Evolutionary conservation across 768 basidiomycete genomes (phyloP).

Genomic region (Boletellus ananas): DNA sequence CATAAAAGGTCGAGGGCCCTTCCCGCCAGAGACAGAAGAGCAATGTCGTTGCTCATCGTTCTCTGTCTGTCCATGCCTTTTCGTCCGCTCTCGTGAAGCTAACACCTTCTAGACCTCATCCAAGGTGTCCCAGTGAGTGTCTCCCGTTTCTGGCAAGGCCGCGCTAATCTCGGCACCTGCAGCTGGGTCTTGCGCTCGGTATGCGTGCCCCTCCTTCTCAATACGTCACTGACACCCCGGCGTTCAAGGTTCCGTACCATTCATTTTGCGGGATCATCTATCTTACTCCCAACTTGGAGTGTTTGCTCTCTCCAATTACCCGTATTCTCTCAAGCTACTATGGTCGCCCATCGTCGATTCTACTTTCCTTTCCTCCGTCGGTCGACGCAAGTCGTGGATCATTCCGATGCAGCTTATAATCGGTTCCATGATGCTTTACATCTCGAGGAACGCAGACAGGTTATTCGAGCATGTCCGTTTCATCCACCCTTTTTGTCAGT

Average conservation of each 20-base stretch:
- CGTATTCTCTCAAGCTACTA: conserved; percentile 93
- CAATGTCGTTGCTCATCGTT: conserved; percentile 79
- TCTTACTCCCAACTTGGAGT: conserved; percentile 96
- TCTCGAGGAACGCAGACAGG: conserved; percentile 69
- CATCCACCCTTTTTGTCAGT: conserved; percentile 2
- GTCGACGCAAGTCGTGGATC: conserved; percentile 98
- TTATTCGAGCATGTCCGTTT: conserved; percentile 70
- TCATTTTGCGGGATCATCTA: conserved; percentile 90
- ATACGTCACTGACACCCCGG: conserved; percentile 4
- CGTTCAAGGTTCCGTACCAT: conserved; percentile 82
- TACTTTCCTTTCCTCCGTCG: conserved; percentile 72
- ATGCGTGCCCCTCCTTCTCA: conserved; percentile 13
- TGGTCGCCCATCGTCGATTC: conserved; percentile 99
- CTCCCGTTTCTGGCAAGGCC: conserved; percentile 8
- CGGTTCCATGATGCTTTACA: conserved; percentile 76
- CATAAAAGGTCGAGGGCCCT: conserved; percentile 46
- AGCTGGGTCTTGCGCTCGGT: conserved; percentile 91
- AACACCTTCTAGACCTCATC: conserved; percentile 52
- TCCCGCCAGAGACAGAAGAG: conserved; percentile 74
- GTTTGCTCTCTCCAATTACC: conserved; percentile 89
- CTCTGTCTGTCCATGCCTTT: conserved; percentile 61
- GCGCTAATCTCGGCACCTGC: conserved; percentile 5
- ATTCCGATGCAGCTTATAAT: conserved; percentile 94
- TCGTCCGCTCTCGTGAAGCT: conserved; percentile 12
- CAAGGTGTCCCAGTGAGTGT: conserved; percentile 85